Base-by-base conservation (phyloP, 306 rosid genomes). In the Dalbergia oliveri region DNA sequence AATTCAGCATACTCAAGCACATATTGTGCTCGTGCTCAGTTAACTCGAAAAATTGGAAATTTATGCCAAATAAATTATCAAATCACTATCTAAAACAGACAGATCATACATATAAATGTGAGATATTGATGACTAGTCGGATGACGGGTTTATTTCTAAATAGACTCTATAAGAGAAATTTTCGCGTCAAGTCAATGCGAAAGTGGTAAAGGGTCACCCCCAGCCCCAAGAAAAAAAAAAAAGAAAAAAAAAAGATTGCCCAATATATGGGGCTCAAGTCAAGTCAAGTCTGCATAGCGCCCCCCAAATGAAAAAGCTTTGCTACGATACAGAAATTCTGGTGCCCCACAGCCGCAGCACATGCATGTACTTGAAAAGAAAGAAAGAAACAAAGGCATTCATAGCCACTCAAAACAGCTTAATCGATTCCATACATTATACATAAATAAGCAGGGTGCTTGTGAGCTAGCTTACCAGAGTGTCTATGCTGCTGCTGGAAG, bases 291-390 rank as follows among this genome's bases (percentile, higher is more conserved):
- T 41, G 79, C 63, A 19, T 15, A 53, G 47, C 35, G 72, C 8
- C 82, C 70, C 82, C 74, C 62, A 43, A 65, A 57, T 57, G 62
- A 65, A 65, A 50, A 66, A 54, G 67, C 62, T 35, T 26, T 12
- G 73, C 59, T 56, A 71, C 59, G 56, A 44, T 33, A 34, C 18
- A 63, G 60, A 11, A 60, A 75, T 21, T 45, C 31, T 44, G 6
- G 70, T 64, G 76, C 58, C 83, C 85, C 67, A 77, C 80, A 61
- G 35, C 4, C n/a, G n/a, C 59, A 67, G 6, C 56, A 73, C 75
- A 74, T 72, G 51, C 49, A 69, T 43, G 74, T 60, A 77, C 50
- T 71, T 56, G 37, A 72, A 67, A 60, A 61, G 59, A 81, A 73
- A 34, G n/a, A 26, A 26, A 26, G 31, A 26, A 21, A 21, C 23